Evolutionary conservation across 768 basidiomycete genomes (phyloP).

Genomic region (Coprinopsis sp.): DNA sequence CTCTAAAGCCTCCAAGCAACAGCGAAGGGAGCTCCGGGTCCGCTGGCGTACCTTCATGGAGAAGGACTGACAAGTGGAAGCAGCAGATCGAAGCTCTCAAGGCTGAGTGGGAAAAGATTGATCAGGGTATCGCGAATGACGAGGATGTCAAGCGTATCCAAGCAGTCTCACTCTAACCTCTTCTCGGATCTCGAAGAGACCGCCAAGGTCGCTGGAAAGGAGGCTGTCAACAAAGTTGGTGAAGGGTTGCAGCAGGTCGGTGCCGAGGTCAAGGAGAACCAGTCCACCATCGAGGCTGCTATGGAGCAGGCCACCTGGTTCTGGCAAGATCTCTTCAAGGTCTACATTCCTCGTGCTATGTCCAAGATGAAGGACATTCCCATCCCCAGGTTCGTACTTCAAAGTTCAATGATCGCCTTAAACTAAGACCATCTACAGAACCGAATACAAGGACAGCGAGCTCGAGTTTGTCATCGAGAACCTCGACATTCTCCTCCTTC

Average conservation of each 20-base stretch:
- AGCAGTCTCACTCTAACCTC: slow-evolving; percentile 43
- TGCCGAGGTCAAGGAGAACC: slow-evolving; percentile 22
- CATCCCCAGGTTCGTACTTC: slow-evolving; percentile 52
- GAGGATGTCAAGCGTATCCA: slow-evolving; percentile 43
- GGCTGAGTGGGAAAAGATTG: slow-evolving; percentile 39
- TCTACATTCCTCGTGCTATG: slow-evolving; percentile 63
- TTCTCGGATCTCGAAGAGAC: slow-evolving; percentile 45
- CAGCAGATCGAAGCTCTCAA: slow-evolving; percentile 42
- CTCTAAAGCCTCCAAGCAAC: slow-evolving; percentile 40
- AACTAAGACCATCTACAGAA: slow-evolving; percentile 35
- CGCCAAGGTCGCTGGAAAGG: not conserved
- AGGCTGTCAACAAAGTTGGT: not conserved
- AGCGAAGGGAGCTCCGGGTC: slow-evolving; percentile 39
- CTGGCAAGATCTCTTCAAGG: slow-evolving; percentile 78
- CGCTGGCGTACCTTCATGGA: slow-evolving; percentile 51
- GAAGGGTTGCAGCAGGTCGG: too few relatives aligned
- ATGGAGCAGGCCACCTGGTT: slow-evolving; percentile 68
- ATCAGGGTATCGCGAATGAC: slow-evolving; percentile 43
- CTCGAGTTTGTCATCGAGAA: slow-evolving; percentile 75
- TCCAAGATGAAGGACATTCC: slow-evolving; percentile 54
- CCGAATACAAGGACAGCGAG: slow-evolving; percentile 64
- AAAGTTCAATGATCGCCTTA: not conserved
- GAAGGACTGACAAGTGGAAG: slow-evolving; percentile 51
- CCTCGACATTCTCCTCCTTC: slow-evolving; percentile 62
- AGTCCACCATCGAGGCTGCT: slow-evolving; percentile 44